phyloP scores from a whole-genome alignment of 176 grass and related monocot species.

The Cenchrus fungigraminus region DNA sequence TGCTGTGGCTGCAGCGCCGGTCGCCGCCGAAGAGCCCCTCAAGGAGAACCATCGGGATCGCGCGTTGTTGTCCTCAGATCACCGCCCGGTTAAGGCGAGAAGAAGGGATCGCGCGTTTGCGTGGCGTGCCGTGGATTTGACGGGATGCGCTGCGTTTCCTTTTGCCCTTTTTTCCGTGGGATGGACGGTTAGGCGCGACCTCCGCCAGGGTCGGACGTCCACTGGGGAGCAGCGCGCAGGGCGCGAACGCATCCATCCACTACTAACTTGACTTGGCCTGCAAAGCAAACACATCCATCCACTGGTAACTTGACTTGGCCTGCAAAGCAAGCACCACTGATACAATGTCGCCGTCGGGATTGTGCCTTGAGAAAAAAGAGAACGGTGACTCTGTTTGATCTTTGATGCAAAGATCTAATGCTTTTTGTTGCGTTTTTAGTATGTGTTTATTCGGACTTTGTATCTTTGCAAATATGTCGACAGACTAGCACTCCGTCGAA shows the following conservation, averaged over 20 bases:
- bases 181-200: not conserved
- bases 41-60: slow-evolving; percentile 81
- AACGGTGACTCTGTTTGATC: too few species aligned
- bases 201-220: slow-evolving; percentile 34
- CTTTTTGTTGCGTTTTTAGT: not conserved
- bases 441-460: not conserved
- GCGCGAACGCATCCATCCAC: not conserved
- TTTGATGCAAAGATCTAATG: not conserved
- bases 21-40: slow-evolving; percentile 52
- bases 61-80: not conserved
- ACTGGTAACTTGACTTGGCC: not conserved
- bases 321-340: not conserved
- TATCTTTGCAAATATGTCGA: not conserved
- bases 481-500: not conserved
- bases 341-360: slow-evolving; percentile 11
- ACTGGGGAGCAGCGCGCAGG: slow-evolving; percentile 2
- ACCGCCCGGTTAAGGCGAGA: slow-evolving; percentile 17
- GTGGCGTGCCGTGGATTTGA: slow-evolving; percentile 28
- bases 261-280: not conserved
- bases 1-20: not conserved
- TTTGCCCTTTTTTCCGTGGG: slow-evolving; percentile 1
- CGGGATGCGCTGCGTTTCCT: not conserved
- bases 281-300: not conserved
- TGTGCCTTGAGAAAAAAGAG: slow-evolving; percentile 4
- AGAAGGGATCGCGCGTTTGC: not conserved